Conservation (phyloP, 441 rosid genomes). For the Pelargonium fulgidum region DNA sequence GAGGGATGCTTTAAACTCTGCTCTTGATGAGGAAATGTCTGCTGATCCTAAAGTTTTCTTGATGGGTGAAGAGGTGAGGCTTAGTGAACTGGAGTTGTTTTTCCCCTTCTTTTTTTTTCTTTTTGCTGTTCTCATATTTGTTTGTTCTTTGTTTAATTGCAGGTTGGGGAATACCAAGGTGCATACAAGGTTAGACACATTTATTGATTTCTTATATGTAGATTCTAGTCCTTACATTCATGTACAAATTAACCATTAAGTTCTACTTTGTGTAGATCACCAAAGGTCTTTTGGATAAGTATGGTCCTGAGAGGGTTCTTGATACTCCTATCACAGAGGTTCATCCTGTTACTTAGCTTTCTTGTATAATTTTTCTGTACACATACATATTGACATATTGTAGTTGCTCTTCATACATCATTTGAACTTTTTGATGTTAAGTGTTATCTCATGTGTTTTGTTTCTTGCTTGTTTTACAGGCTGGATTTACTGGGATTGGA, state of each 20-base stretch:
- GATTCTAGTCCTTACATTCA: background rate
- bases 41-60: constrained; percentile 44
- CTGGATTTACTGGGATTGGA: constrained; percentile 96
- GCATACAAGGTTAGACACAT: constrained; percentile 77
- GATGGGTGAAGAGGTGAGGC: constrained; percentile 63
- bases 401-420: background rate
- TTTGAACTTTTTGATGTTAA: background rate
- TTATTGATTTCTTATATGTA: background rate
- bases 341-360: constrained; percentile 9
- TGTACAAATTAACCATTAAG: background rate
- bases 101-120: background rate
- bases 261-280: constrained; percentile 40
- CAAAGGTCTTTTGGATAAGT: constrained; percentile 84
- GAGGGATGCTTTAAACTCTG: constrained; percentile 48
- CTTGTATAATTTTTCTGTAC: background rate
- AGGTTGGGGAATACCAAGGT: constrained; percentile 97
- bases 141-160: constrained; percentile 19
- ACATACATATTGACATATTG: background rate
- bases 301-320: constrained; percentile 90
- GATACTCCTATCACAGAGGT: constrained; percentile 98
- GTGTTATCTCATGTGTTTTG: background rate
- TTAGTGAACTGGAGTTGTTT: background rate
- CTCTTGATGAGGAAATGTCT: constrained; percentile 46
- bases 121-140: background rate
- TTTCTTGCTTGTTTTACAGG: constrained; percentile 38